These are phyloP conservation scores for Jamesozyma piceae DNA, from an alignment of 805 yeast species.

Conservation along the genomic window DNA sequence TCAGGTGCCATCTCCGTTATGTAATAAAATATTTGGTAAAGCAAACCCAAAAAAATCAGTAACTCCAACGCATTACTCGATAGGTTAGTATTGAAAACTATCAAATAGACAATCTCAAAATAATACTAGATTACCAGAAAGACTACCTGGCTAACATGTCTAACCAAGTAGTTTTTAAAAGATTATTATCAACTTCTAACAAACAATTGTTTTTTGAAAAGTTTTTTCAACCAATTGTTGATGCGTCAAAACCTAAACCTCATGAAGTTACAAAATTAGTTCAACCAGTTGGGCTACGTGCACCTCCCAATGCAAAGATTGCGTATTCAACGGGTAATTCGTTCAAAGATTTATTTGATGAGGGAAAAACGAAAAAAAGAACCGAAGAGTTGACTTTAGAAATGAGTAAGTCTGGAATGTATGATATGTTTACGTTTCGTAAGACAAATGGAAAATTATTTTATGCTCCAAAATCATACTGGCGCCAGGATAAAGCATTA, in stretches of 20 bases:
- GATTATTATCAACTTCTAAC: slow-evolving; percentile 3
- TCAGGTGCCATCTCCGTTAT: no score
- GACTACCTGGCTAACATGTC: neutral
- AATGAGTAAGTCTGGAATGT: slow-evolving; percentile 58
- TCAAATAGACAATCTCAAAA: no score
- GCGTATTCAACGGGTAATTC: slow-evolving; percentile 34
- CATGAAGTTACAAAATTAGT: slow-evolving; percentile 29
- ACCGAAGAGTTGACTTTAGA: slow-evolving; percentile 51
- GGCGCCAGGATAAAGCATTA: slow-evolving; percentile 59
- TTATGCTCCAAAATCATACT: slow-evolving; percentile 69
- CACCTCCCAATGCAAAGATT: slow-evolving; percentile 29
- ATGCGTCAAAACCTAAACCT: slow-evolving; percentile 30
- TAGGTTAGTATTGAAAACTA: no score
- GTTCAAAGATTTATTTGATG: slow-evolving; percentile 40
- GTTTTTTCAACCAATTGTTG: slow-evolving; percentile 29
- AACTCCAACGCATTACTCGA: no score
- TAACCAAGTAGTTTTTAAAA: neutral
- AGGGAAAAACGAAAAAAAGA: slow-evolving; percentile 39
- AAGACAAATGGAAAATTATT: slow-evolving; percentile 81
- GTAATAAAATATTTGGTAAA: no score
- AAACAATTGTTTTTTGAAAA: slow-evolving; percentile 21
- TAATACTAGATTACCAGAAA: no score
- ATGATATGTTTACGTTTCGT: slow-evolving; percentile 52
- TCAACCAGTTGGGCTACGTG: slow-evolving; percentile 40
- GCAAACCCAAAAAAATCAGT: no score